Percentiles rank a stretch among this genome's conserved stretches.
Evolutionary conservation across 805 yeast species (phyloP).

Genomic region (Candida takata): DNA sequence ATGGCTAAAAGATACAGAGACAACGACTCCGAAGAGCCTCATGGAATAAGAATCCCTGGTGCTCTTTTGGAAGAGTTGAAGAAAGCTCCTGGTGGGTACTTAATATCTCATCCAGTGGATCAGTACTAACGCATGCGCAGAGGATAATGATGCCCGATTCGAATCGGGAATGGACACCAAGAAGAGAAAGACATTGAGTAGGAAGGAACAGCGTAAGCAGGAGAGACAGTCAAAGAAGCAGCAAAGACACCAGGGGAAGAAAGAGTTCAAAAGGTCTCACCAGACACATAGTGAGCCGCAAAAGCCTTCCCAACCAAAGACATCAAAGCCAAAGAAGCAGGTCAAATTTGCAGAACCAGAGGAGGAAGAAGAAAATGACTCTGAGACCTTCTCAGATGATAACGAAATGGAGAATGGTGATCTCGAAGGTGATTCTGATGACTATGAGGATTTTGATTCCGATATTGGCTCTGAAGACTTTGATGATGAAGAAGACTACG

Average conservation of each 20-base stretch:
- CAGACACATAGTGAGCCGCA: conserved; percentile 2
- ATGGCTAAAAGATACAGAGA: conserved; percentile 3
- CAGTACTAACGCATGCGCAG: conserved; percentile 17
- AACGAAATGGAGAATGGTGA: conserved; percentile 22
- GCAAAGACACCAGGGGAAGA: conserved; percentile 10
- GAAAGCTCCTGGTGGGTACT: conserved; percentile 10
- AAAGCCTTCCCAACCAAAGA: too few relatives aligned
- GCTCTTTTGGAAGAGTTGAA: conserved; percentile 46
- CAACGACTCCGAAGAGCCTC: conserved; percentile 20
- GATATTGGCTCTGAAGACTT: not conserved
- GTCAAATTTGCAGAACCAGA: conserved; percentile 8
- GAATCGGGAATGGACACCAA: conserved; percentile 26
- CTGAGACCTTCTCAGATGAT: conserved; percentile 20
- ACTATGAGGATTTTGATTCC: conserved; percentile 15
- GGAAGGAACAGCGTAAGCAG: conserved; percentile 38
- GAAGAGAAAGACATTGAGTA: conserved; percentile 27
- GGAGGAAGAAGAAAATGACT: conserved; percentile 19
- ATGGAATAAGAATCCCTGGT: conserved; percentile 53
- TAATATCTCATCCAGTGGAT: not conserved
- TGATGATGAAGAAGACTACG: conserved; percentile 22
- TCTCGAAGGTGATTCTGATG: conserved; percentile 15
- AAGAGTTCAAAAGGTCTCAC: too few relatives aligned
- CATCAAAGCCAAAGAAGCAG: not conserved
- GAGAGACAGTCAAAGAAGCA: conserved; percentile 31
- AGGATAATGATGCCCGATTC: conserved; percentile 34